A percentile compares a stretch with the other conserved stretches of the same genome.
These are phyloP conservation scores for Rauvolfia tetraphylla DNA, from an alignment of 257 asterid species.

Conservation along the genomic window DNA sequence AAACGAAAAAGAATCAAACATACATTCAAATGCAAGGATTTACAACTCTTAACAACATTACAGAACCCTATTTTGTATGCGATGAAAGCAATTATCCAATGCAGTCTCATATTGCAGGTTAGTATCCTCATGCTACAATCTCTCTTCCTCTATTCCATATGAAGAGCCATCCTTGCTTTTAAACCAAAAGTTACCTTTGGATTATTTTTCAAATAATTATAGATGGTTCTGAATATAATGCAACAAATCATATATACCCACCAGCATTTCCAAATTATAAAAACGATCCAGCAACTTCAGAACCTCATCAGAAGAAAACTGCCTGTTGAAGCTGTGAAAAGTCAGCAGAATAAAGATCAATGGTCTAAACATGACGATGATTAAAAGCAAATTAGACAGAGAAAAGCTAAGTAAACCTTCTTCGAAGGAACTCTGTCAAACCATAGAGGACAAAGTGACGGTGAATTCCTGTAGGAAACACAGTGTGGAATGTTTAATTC, in stretches of 20 bases:
- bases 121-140: background rate
- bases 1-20: background rate
- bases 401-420: conserved; percentile 52
- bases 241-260: conserved; percentile 24
- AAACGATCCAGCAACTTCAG: conserved; percentile 84
- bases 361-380: background rate
- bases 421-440: conserved; percentile 34
- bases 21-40: background rate
- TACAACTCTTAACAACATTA: background rate
- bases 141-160: background rate
- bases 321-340: conserved; percentile 65
- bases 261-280: conserved; percentile 95
- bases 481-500: background rate
- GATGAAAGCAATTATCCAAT: background rate
- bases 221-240: background rate
- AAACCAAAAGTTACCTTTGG: background rate
- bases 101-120: background rate
- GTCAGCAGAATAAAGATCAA: background rate
- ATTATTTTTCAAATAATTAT: background rate
- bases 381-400: background rate
- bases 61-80: background rate
- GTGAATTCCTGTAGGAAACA: conserved; percentile 62
- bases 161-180: background rate
- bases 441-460: conserved; percentile 56
- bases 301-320: conserved; percentile 73